Conservation (phyloP, 306 rosid species). For the Morella rubra region DNA sequence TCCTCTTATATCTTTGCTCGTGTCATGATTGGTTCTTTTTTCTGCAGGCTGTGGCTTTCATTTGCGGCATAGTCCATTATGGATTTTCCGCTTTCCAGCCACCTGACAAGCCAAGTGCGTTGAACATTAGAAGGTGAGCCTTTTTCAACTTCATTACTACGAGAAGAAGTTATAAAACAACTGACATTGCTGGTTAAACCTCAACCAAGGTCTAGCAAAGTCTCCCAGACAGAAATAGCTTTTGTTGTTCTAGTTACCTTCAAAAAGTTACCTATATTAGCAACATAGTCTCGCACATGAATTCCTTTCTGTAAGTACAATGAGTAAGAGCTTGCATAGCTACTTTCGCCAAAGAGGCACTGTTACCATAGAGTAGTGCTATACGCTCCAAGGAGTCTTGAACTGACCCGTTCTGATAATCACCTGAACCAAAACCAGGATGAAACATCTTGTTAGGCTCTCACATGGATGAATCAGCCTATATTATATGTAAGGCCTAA, state of each 20-base stretch:
- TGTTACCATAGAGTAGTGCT: not conserved
- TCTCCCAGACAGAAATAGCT: not conserved
- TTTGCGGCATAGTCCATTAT: slow-evolving; percentile 66
- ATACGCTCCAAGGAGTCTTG: not conserved
- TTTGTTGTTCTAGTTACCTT: not conserved
- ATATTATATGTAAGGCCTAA: not conserved
- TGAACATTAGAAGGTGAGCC: slow-evolving; percentile 71
- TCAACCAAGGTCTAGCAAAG: slow-evolving; percentile 3
- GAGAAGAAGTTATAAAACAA: slow-evolving; percentile 7
- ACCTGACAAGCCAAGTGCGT: slow-evolving; percentile 53
- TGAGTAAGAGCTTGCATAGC: not conserved
- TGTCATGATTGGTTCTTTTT: slow-evolving; percentile 21
- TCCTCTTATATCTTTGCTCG: slow-evolving; percentile 21
- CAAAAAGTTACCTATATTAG: not conserved
- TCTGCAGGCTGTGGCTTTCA: slow-evolving; percentile 75
- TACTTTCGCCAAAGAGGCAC: not conserved
- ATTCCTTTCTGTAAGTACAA: not conserved
- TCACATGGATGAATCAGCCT: not conserved
- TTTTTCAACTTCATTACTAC: slow-evolving; percentile 25
- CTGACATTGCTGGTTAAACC: slow-evolving; percentile 8
- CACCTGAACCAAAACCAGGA: not conserved
- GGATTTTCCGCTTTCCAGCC: slow-evolving; percentile 59
- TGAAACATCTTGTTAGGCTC: not conserved
- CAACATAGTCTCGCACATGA: not conserved
- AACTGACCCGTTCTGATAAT: not conserved